A percentile compares a stretch with the other conserved stretches of the same genome.
These are phyloP conservation scores for Lipomyces spencermartinsiae DNA, from an alignment of 805 yeast species.

Conservation along the genomic window DNA sequence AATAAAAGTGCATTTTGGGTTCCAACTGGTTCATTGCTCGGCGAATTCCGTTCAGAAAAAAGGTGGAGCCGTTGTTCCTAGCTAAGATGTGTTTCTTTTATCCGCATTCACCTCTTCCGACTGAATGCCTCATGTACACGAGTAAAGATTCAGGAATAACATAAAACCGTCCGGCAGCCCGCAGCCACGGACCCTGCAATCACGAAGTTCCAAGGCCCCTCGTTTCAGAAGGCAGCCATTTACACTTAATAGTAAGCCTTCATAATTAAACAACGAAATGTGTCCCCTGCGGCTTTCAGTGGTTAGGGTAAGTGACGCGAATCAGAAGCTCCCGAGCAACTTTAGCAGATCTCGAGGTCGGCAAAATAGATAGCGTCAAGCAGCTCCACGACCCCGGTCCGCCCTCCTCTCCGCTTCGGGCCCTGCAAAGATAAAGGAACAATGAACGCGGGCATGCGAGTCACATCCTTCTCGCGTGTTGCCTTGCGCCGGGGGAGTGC, in stretches of 20 bases:
- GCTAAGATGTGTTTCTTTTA: too few relatives aligned
- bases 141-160: too few relatives aligned
- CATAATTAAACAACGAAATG: too few relatives aligned
- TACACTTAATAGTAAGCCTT: too few relatives aligned
- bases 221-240: too few relatives aligned
- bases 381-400: background rate
- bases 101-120: too few relatives aligned
- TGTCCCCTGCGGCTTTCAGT: background rate
- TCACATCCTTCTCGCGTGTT: background rate
- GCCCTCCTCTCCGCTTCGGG: background rate
- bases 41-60: too few relatives aligned
- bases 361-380: background rate
- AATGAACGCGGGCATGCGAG: conserved; percentile 1
- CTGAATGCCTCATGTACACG: too few relatives aligned
- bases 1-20: background rate
- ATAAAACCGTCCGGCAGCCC: too few relatives aligned
- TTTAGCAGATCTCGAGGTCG: background rate
- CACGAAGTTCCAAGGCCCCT: too few relatives aligned
- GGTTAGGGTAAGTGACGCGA: background rate
- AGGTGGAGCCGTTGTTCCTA: too few relatives aligned
- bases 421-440: background rate
- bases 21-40: background rate
- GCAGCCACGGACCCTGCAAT: too few relatives aligned
- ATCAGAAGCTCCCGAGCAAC: background rate
- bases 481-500: background rate